Conservation (phyloP, 495 filamentous ascomycete species). For the Xylaria longipes region DNA sequence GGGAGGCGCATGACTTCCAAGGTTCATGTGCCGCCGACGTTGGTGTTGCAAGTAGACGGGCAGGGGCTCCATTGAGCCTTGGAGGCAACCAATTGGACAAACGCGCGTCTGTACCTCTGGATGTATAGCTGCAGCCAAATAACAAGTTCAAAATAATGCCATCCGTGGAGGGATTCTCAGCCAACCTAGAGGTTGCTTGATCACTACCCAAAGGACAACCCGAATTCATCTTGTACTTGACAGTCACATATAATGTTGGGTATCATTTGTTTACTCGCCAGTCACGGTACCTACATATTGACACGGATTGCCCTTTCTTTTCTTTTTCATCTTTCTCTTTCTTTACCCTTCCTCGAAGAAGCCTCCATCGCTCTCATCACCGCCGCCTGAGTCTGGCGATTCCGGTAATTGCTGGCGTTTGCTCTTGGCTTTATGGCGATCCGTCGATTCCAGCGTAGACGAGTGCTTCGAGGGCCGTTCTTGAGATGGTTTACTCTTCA, state of each 20-base stretch:
- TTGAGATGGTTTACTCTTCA: slow-evolving; percentile 15
- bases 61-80: neutral
- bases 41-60: neutral
- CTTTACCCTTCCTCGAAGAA: slow-evolving; percentile 38
- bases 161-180: neutral
- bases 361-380: slow-evolving; percentile 40
- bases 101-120: neutral
- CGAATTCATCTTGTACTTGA: neutral
- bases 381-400: slow-evolving; percentile 15
- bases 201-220: neutral
- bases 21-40: neutral
- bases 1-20: neutral
- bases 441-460: slow-evolving; percentile 15
- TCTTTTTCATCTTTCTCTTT: neutral
- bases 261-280: slow-evolving; percentile 16
- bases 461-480: slow-evolving; percentile 24
- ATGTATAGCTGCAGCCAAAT: neutral
- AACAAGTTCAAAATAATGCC: neutral
- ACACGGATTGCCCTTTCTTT: slow-evolving; percentile 3
- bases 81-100: neutral
- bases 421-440: slow-evolving; percentile 15
- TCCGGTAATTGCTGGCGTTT: slow-evolving; percentile 15
- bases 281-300: slow-evolving; percentile 7
- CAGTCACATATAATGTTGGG: slow-evolving; percentile 9
- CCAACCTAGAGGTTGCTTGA: neutral